Conservation (phyloP, 2,329 filamentous ascomycete genomes). For the Diaporthe citriasiana region DNA sequence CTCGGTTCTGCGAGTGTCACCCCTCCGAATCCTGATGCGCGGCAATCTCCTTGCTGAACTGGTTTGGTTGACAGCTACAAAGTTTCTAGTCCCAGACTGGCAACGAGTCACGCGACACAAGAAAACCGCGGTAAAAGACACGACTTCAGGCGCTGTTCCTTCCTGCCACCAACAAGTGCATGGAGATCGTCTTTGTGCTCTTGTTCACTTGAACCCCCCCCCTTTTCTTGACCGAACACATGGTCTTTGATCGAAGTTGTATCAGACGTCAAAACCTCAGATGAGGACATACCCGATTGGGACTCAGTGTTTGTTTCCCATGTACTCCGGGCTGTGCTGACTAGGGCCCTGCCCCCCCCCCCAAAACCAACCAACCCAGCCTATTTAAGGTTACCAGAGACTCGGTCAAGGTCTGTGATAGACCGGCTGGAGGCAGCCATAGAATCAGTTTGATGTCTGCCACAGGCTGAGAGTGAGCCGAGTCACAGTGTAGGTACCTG, state of each 20-base stretch:
- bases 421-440: too few species aligned
- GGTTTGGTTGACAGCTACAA: neutral
- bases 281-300: neutral
- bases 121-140: neutral
- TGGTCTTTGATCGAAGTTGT: neutral
- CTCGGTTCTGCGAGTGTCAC: conserved; percentile 25
- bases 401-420: neutral
- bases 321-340: neutral
- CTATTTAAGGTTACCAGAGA: neutral
- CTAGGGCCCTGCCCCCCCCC: neutral
- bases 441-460: neutral
- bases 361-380: too few species aligned
- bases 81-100: neutral
- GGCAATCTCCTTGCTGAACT: conserved; percentile 15
- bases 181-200: too few species aligned
- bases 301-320: neutral
- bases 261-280: neutral
- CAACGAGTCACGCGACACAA: conserved; percentile 10
- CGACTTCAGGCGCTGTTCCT: neutral
- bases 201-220: too few species aligned
- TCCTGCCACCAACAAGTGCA: neutral
- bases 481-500: neutral
- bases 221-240: neutral
- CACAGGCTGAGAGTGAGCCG: neutral
- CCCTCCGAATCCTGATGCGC: neutral